A percentile compares a stretch with the other conserved stretches of the same genome.
Conservation (phyloP, 495 filamentous ascomycete species). For the Aspergillus kassunensis region DNA sequence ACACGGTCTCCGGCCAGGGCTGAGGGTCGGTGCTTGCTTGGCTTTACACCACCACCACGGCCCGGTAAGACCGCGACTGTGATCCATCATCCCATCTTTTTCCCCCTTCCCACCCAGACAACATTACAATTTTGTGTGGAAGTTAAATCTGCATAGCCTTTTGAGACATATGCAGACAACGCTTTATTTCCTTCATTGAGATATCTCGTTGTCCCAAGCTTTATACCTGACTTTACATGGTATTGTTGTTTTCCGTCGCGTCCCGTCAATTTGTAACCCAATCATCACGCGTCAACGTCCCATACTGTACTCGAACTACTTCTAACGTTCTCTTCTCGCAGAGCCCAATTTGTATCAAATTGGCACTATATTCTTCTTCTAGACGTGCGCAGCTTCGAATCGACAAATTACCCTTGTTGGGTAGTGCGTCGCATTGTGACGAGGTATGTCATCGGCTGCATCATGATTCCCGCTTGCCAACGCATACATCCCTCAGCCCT, state of each 20-base stretch:
- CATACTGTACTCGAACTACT: constrained; percentile 7
- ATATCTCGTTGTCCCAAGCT: neutral
- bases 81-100: constrained; percentile 8
- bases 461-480: constrained; percentile 42
- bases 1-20: too few relatives aligned
- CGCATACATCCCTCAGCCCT: constrained; percentile 44
- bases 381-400: constrained; percentile 3
- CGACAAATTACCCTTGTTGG: constrained; percentile 18
- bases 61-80: constrained; percentile 16
- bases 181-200: neutral
- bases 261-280: constrained; percentile 16
- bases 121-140: constrained; percentile 8
- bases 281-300: constrained; percentile 31
- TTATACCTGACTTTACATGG: neutral
- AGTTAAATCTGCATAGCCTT: constrained; percentile 18
- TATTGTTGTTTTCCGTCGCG: constrained; percentile 19
- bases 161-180: neutral
- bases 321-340: constrained; percentile 17
- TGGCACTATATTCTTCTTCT: constrained; percentile 6
- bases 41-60: constrained; percentile 10
- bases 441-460: constrained; percentile 45
- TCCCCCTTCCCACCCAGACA: constrained; percentile 20
- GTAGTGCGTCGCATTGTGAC: constrained; percentile 35
- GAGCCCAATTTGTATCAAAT: constrained; percentile 10
- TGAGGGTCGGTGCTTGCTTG: constrained; percentile 8